Percentiles rank a stretch among this genome's conserved stretches.
These are phyloP conservation scores for Sporisorium sorghi DNA, from an alignment of 1,284 basidiomycete genomes.

Conservation along the genomic window DNA sequence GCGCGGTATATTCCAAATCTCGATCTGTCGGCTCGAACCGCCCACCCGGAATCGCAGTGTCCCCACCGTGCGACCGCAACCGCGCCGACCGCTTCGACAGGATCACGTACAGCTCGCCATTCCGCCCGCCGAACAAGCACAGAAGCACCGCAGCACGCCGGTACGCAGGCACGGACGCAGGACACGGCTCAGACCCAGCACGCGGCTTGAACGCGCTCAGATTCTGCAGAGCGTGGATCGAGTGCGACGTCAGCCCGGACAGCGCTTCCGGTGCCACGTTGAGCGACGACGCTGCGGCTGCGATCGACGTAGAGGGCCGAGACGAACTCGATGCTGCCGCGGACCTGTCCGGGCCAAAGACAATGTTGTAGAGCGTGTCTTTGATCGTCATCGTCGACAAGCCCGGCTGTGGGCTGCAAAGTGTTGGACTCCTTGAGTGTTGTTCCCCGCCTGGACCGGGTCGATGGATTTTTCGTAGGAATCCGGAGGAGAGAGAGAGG, in stretches of 20 bases:
- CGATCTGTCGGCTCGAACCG: conserved; percentile 60
- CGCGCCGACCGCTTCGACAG: conserved; percentile 51
- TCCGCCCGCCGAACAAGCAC: conserved; percentile 54
- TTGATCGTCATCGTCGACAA: conserved; percentile 31
- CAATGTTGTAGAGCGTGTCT: conserved; percentile 32
- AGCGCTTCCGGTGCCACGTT: conserved; percentile 19
- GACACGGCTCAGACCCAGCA: conserved; percentile 54
- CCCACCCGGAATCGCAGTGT: conserved; percentile 66
- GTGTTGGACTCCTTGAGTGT: neutral
- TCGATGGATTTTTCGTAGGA: too few species aligned
- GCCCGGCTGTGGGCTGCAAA: neutral
- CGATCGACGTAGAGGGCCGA: conserved; percentile 4
- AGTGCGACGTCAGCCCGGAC: conserved; percentile 27
- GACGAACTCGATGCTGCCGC: neutral
- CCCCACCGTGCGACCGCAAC: conserved; percentile 61
- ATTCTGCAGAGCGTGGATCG: conserved; percentile 46
- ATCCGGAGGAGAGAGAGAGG: too few species aligned
- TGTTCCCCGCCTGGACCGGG: too few species aligned
- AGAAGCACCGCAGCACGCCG: conserved; percentile 65
- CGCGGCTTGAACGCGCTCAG: conserved; percentile 34
- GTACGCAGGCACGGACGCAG: conserved; percentile 56
- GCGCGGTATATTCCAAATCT: conserved; percentile 60
- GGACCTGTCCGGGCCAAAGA: conserved; percentile 38
- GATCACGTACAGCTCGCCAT: conserved; percentile 64
- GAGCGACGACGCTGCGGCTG: conserved; percentile 11